Percentiles rank a stretch among this genome's conserved stretches.
phyloP scores from a whole-genome alignment of 1,284 basidiomycete species.

The Ceratobasidium sp. region DNA sequence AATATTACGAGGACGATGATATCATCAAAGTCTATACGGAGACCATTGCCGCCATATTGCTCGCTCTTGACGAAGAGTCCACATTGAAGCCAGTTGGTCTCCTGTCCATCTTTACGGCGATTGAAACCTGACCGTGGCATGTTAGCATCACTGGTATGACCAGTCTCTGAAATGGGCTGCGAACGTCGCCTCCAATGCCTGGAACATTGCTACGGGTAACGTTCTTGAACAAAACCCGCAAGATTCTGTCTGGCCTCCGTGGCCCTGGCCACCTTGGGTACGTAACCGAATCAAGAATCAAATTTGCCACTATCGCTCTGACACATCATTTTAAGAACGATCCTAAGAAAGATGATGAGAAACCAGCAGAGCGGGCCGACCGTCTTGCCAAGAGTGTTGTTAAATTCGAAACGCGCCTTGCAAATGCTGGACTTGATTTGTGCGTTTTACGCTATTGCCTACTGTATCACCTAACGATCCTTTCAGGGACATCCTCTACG shows the following conservation, averaged over 20 bases:
- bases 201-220: constrained; percentile 22
- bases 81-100: not conserved
- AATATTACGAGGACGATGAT: constrained; percentile 86
- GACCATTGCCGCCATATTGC: constrained; percentile 72
- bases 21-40: constrained; percentile 74
- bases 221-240: constrained; percentile 19
- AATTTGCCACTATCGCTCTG: not conserved
- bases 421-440: constrained; percentile 80
- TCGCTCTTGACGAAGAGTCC: constrained; percentile 60
- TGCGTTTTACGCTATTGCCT: constrained; percentile 53
- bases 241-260: constrained; percentile 58
- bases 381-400: constrained; percentile 77
- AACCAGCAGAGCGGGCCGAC: constrained; percentile 58
- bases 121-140: not conserved
- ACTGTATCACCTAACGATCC: constrained; percentile 7
- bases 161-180: constrained; percentile 60
- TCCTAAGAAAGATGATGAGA: constrained; percentile 54
- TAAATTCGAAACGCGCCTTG: constrained; percentile 81
- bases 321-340: constrained; percentile 52
- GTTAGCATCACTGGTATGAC: constrained; percentile 39
- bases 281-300: constrained; percentile 58
- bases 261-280: constrained; percentile 85
- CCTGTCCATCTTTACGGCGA: no score
- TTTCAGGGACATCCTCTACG: constrained; percentile 64
- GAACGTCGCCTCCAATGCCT: constrained; percentile 4